Conservation (phyloP, 495 filamentous ascomycete species). For the Penicillium lagena region DNA sequence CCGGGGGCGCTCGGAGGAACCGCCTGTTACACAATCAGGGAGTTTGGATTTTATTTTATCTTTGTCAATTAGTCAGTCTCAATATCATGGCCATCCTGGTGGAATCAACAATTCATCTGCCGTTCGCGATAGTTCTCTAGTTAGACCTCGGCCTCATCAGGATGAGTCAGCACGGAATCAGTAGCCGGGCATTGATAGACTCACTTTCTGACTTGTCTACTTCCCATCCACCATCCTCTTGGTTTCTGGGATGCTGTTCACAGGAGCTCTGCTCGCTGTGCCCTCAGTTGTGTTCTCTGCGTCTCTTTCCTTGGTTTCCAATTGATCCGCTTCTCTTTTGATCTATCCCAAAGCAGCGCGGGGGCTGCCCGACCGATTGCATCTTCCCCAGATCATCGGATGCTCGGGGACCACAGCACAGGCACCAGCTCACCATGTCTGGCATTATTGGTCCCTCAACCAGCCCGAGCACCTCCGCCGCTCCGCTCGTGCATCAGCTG, state of each 20-base stretch:
- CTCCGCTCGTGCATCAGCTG: constrained; percentile 5
- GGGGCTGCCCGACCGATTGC: constrained; percentile 11
- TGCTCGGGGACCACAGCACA: constrained; percentile 8
- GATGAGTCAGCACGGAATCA: background rate
- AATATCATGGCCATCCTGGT: background rate
- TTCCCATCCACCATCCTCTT: constrained; percentile 1
- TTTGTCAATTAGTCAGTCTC: too few species aligned
- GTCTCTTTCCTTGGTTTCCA: background rate
- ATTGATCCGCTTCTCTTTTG: background rate
- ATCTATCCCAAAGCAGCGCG: constrained; percentile 1
- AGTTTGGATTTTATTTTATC: too few species aligned
- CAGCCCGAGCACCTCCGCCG: constrained; percentile 14
- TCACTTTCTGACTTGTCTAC: too few species aligned
- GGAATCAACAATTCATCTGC: background rate
- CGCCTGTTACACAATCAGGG: too few species aligned
- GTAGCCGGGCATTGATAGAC: too few species aligned
- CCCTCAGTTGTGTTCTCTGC: background rate
- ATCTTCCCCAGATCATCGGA: constrained; percentile 12
- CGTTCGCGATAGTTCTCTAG: too few species aligned
- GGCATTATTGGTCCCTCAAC: constrained; percentile 8
- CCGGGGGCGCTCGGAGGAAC: too few species aligned
- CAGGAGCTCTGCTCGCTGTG: constrained; percentile 12
- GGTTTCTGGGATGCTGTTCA: constrained; percentile 7
- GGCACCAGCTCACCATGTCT: constrained; percentile 15
- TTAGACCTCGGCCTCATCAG: background rate